Percentiles rank a stretch among this genome's conserved stretches.
phyloP scores from a whole-genome alignment of 1,139 yeast genomes.

The Pichia sp. region DNA sequence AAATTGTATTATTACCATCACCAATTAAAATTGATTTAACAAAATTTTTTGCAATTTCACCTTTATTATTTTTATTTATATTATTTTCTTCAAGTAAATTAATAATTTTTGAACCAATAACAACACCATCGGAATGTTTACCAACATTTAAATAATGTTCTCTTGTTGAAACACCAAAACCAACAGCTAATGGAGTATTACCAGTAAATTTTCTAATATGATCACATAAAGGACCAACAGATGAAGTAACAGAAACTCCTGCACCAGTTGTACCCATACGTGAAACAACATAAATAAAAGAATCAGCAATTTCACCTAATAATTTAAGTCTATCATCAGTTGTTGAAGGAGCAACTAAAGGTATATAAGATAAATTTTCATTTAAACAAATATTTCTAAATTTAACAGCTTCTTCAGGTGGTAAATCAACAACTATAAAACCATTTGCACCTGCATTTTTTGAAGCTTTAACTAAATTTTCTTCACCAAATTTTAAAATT shows the following conservation, averaged over 20 bases:
- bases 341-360: constrained; percentile 94
- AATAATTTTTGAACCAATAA: constrained; percentile 84
- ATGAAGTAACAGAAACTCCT: constrained; percentile 52
- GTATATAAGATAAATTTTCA: constrained; percentile 75
- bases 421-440: constrained; percentile 88
- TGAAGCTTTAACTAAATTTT: constrained; percentile 68
- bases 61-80: constrained; percentile 27
- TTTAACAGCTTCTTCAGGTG: constrained; percentile 94
- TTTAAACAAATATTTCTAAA: constrained; percentile 69
- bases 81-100: constrained; percentile 47
- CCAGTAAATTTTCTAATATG: constrained; percentile 73
- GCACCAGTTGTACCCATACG: constrained; percentile 99
- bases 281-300: constrained; percentile 92
- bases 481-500: constrained; percentile 82
- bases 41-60: constrained; percentile 57
- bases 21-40: constrained; percentile 67
- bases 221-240: constrained; percentile 61
- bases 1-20: constrained; percentile 33
- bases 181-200: constrained; percentile 86
- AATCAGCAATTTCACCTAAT: constrained; percentile 81
- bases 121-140: constrained; percentile 83
- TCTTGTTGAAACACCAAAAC: constrained; percentile 93
- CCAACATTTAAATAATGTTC: constrained; percentile 85
- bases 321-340: constrained; percentile 79
- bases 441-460: constrained; percentile 92